Evolutionary conservation across 306 rosid species (phyloP).

Genomic region (Crotalaria pallida): DNA sequence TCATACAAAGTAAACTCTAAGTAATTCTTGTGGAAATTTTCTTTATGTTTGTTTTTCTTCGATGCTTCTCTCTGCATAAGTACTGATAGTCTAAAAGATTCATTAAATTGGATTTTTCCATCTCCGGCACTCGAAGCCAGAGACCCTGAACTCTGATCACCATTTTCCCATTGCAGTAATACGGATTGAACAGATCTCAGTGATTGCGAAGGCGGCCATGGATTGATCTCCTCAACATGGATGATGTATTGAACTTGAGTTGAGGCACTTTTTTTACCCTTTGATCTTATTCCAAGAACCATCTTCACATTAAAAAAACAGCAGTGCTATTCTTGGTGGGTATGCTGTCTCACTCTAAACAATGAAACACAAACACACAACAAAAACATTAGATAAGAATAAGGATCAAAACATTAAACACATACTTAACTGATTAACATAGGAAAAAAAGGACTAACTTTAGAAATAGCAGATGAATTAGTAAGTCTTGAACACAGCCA

Average conservation of each 20-base stretch:
- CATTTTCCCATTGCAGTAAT: constrained; percentile 70
- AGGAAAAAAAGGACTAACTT: not conserved
- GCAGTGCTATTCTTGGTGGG: constrained; percentile 16
- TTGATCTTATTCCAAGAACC: constrained; percentile 81
- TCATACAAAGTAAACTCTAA: constrained; percentile 69
- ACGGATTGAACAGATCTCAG: constrained; percentile 47
- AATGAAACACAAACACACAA: constrained; percentile 34
- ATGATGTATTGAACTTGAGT: constrained; percentile 51
- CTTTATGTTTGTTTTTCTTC: constrained; percentile 37
- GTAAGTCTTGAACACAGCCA: no score
- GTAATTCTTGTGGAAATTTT: constrained; percentile 53
- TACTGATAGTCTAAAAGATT: constrained; percentile 56
- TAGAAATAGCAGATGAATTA: not conserved
- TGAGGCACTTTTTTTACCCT: constrained; percentile 47
- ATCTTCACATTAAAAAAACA: constrained; percentile 28
- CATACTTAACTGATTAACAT: not conserved
- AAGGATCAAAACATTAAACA: constrained; percentile 3
- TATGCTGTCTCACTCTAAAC: constrained; percentile 14
- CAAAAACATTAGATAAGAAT: constrained; percentile 19
- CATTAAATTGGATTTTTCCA: constrained; percentile 41
- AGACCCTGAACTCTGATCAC: constrained; percentile 49
- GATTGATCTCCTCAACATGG: constrained; percentile 63
- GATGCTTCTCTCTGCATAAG: constrained; percentile 45
- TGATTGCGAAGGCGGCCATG: constrained; percentile 72
- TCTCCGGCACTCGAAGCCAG: constrained; percentile 25